phyloP scores from a whole-genome alignment of 2,329 filamentous ascomycete genomes.

The Ophiostoma himal-ulmi region DNA sequence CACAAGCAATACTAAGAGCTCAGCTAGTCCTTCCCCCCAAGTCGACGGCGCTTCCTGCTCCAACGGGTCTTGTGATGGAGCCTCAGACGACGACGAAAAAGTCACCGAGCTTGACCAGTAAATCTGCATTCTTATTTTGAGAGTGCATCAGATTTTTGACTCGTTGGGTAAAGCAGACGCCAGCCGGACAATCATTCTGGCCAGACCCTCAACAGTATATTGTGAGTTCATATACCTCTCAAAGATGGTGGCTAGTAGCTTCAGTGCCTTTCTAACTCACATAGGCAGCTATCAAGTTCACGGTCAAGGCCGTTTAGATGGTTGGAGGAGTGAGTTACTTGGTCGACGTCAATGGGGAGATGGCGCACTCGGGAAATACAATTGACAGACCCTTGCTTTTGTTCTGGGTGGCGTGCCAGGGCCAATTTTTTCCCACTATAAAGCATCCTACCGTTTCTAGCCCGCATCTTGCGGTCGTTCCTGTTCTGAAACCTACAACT shows the following conservation, averaged over 20 bases:
- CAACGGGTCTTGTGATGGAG: slow-evolving; percentile 8
- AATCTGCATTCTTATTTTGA: neutral
- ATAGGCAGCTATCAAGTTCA: neutral
- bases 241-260: neutral
- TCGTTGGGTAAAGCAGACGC: neutral
- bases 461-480: neutral
- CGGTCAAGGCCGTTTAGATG: neutral
- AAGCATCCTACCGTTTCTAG: neutral
- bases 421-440: neutral
- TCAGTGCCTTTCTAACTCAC: neutral
- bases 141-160: too few relatives aligned
- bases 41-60: slow-evolving; percentile 3
- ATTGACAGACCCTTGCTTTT: neutral
- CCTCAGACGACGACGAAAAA: neutral
- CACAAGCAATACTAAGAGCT: neutral
- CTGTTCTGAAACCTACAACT: neutral
- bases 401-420: neutral
- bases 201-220: neutral
- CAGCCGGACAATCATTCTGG: neutral
- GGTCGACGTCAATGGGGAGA: neutral
- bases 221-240: neutral
- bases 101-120: neutral
- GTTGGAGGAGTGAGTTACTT: neutral
- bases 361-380: neutral
- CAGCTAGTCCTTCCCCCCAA: slow-evolving; percentile 1